Evolutionary conservation across 2,329 filamentous ascomycete species (phyloP).

Genomic region (Xylaria sp.): DNA sequence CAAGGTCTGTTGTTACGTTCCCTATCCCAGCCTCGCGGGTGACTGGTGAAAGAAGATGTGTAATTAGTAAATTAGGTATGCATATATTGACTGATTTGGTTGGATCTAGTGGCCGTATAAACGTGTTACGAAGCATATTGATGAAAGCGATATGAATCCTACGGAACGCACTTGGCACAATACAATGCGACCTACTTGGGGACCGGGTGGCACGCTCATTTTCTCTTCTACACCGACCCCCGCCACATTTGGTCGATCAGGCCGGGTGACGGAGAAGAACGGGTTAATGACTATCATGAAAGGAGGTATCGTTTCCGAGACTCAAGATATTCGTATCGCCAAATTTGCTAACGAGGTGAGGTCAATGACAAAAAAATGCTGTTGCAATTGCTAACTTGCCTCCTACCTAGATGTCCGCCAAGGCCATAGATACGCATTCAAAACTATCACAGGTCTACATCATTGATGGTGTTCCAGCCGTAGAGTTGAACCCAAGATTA

Average conservation of each 20-base stretch:
- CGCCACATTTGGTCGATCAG: conserved; percentile 47
- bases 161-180: conserved; percentile 76
- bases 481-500: conserved; percentile 59
- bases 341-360: conserved; percentile 69
- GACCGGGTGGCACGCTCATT: conserved; percentile 77
- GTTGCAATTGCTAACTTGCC: conserved; percentile 18
- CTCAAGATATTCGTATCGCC: conserved; percentile 72
- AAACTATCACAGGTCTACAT: conserved; percentile 64
- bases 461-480: conserved; percentile 69
- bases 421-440: conserved; percentile 66
- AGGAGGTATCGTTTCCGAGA: conserved; percentile 70
- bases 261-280: conserved; percentile 53
- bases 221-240: conserved; percentile 62
- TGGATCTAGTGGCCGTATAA: conserved; percentile 83
- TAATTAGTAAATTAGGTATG: conserved; percentile 43
- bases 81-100: conserved; percentile 58
- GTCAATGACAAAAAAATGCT: conserved; percentile 6
- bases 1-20: conserved; percentile 80
- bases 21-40: conserved; percentile 29
- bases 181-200: conserved; percentile 83
- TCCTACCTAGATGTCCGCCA: conserved; percentile 62
- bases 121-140: conserved; percentile 76
- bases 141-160: conserved; percentile 70
- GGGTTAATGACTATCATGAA: conserved; percentile 65
- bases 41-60: conserved; percentile 30